phyloP scores from a whole-genome alignment of 768 basidiomycete genomes.

The Porpolomopsis calyptriformis region DNA sequence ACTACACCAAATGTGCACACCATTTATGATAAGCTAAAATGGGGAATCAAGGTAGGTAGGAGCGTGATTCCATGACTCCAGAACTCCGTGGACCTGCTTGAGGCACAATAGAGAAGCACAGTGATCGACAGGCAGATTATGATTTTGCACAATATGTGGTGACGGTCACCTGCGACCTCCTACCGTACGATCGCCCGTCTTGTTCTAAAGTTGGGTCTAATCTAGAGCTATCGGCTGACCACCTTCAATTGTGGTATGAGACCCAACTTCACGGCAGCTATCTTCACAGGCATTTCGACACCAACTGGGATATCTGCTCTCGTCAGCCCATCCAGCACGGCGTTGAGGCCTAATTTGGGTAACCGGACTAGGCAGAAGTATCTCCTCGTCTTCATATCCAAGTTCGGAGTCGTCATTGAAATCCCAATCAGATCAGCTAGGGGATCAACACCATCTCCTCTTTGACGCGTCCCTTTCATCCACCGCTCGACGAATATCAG shows the following conservation, averaged over 20 bases:
- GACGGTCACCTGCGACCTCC: not conserved
- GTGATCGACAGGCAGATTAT: not conserved
- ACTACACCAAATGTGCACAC: too few species aligned
- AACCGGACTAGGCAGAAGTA: constrained; percentile 14
- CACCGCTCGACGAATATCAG: constrained; percentile 29
- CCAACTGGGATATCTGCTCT: constrained; percentile 8
- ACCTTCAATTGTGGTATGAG: constrained; percentile 17
- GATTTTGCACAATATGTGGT: not conserved
- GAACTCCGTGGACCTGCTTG: too few species aligned
- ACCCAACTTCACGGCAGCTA: constrained; percentile 21
- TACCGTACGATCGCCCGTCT: not conserved
- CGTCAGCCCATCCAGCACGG: constrained; percentile 4
- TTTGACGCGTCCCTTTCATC: constrained; percentile 21
- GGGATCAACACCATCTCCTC: constrained; percentile 14
- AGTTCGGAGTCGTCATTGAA: constrained; percentile 7
- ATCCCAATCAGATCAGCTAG: constrained; percentile 18
- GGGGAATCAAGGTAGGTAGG: too few species aligned
- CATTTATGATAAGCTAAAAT: too few species aligned
- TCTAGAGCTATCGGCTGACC: constrained; percentile 1
- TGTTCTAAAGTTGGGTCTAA: not conserved
- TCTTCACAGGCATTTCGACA: constrained; percentile 15
- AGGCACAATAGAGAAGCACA: not conserved
- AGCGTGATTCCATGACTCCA: too few species aligned
- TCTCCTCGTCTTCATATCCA: constrained; percentile 9
- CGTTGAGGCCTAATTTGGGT: constrained; percentile 17